Evolutionary conservation across 73 alveolate genomes (phyloP), one percentile per base, ranked within the genome.

Genomic region (Tetrahymena thermophila): DNA sequence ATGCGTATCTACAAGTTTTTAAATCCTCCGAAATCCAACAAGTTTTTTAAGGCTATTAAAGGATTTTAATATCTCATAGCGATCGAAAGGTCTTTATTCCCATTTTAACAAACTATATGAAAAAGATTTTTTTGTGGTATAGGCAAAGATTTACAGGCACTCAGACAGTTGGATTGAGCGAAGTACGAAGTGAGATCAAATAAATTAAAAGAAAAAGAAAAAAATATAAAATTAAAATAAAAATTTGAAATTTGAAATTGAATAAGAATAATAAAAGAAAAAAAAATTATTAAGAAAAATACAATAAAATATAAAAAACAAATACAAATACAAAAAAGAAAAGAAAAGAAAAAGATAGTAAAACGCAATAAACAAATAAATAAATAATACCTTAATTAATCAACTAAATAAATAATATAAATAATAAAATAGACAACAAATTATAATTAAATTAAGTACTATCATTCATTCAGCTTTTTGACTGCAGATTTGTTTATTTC

Each of bases 51-150:
- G 89, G 43, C 0, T 9, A 71, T n/a, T 0, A 28, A 4, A 71
- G n/a, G 40, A 71, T 71, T 71, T 19, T 71, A 71, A 34, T 71
- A 71, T 71, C 23, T 71, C 40, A 71, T n/a, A 71, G 89, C 42
- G 89, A 71, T 71, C 89, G 89, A 71, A 71, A 71, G 89, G 89
- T 71, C 89, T 71, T 71, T 71, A 31, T 71, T 71, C 89, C 89
- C 89, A 4, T 17, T 23, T 71, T 23, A 1, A 71, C 17, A 71
- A 71, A 19, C 13, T 71, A 71, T 71, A 71, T 50, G 83, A 50
- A 71, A 71, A 71, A 4, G 35, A 71, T 71, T 71, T 71, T 71
- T 71, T 71, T 23, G 89, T 71, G 89, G 89, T 71, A 9, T 71
- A 71, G 89, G 89, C 89, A 23, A 71, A 28, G 23, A 71, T 8